phyloP scores from a whole-genome alignment of 768 basidiomycete genomes.

The Chlorophyllum brunneum region DNA sequence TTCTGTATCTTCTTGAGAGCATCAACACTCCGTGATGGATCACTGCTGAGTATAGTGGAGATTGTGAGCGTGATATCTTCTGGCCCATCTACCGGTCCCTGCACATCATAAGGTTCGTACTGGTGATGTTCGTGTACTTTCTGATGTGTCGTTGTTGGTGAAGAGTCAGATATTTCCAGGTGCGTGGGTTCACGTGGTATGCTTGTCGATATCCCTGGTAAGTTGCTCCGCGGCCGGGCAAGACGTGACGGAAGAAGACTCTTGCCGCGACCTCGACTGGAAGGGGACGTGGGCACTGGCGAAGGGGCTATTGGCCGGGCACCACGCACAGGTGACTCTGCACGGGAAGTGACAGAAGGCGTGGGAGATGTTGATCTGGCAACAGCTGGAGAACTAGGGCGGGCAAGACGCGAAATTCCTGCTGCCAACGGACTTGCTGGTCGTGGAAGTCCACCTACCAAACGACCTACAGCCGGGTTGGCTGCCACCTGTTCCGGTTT shows the following conservation, averaged over 20 bases:
- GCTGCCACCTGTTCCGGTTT: conserved; percentile 29
- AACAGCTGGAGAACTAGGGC: conserved; percentile 47
- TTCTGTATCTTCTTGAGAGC: conserved; percentile 92
- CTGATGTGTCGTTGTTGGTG: background rate
- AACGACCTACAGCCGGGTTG: conserved; percentile 46
- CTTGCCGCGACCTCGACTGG: conserved; percentile 51
- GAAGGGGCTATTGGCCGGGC: conserved; percentile 21
- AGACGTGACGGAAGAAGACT: conserved; percentile 74
- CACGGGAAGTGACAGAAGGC: conserved; percentile 26
- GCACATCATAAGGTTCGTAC: conserved; percentile 23
- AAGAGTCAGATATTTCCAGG: conserved; percentile 25
- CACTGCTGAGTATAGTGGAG: conserved; percentile 85
- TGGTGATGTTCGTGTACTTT: conserved; percentile 6
- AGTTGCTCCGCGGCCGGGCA: conserved; percentile 56
- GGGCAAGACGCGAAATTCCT: conserved; percentile 30
- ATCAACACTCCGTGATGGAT: conserved; percentile 83
- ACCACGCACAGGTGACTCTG: conserved; percentile 40
- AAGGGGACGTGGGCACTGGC: conserved; percentile 38
- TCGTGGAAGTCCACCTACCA: conserved; percentile 40
- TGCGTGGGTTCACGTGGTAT: conserved; percentile 6
- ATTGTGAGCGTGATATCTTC: conserved; percentile 79
- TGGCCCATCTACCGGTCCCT: conserved; percentile 28
- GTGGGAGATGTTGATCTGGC: conserved; percentile 41
- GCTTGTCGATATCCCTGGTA: conserved; percentile 22
- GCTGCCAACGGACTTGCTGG: conserved; percentile 28